Evolutionary conservation across 345 rosid genomes (phyloP), one percentile per base, ranked within the genome.

Genomic region (Erodium maritimum): DNA sequence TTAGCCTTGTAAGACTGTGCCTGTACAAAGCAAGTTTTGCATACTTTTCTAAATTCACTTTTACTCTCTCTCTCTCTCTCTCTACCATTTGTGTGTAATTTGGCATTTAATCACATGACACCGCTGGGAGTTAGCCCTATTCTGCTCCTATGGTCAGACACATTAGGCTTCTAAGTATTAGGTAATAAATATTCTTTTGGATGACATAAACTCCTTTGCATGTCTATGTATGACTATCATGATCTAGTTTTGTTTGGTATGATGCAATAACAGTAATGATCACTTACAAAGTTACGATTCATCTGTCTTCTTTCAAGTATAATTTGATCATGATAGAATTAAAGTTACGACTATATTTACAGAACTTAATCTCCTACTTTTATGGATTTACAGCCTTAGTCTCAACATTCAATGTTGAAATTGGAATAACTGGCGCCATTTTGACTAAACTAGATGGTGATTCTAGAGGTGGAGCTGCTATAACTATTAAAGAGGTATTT

Each of bases 401-500:
- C 71, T 86, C 96, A 21, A 82, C 95, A 21, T 93, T 93, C 82
- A 93, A 93, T 66, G 75, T 89, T 50, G 99, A 89, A 84, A 93
- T 93, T 58, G 99, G 99, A 64, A 93, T 93, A 68, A 89, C 99
- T 20, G 96, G 99, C 69, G 99, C 96, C 71, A 93, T 93, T 71
- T 79, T 93, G 80, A 89, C 99, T 37, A 93, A 93, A 86, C 77
- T 93, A 66, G 99, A 93, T 61, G 96, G 99, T 19, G 99, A 93
- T 75, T 93, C 99, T 64, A 83, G 99, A 84, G 99, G 96, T 65
- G 96, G 99, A 54, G 96, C 99, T 56, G 99, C 99, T 67, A 73
- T 93, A 69, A 89, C 96, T 77, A 95, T 93, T 54, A 89, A 89
- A 75, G 99, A 93, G 99, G 99, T 88, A 1, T 29, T 6, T 4